phyloP scores from a whole-genome alignment of 495 filamentous ascomycete species.

The Penicillium alfredii region DNA sequence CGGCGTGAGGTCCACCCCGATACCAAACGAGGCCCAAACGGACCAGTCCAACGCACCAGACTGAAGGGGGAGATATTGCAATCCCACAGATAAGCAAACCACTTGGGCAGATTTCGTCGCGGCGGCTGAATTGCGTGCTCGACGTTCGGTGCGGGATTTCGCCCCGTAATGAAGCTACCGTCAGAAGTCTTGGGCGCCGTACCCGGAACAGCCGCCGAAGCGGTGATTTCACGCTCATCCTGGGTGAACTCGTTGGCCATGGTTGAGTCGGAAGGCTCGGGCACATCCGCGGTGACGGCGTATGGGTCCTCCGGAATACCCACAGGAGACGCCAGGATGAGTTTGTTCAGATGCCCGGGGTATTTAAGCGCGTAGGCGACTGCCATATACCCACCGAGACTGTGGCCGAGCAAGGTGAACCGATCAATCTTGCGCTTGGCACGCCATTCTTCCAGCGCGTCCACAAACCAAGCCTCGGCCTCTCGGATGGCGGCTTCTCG shows the following conservation, averaged over 20 bases:
- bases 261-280: conserved; percentile 64
- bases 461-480: conserved; percentile 93
- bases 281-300: conserved; percentile 74
- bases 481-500: conserved; percentile 76
- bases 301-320: conserved; percentile 94
- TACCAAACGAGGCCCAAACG: conserved; percentile 82
- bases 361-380: conserved; percentile 96
- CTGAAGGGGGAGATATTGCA: conserved; percentile 94
- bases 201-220: conserved; percentile 22
- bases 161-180: conserved; percentile 54
- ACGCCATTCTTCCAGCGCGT: conserved; percentile 94
- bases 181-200: conserved; percentile 41
- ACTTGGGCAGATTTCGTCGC: conserved; percentile 67
- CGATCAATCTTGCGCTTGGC: conserved; percentile 79
- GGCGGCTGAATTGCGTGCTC: conserved; percentile 34
- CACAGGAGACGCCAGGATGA: conserved; percentile 89
- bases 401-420: conserved; percentile 90
- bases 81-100: conserved; percentile 92
- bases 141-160: conserved; percentile 14
- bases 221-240: conserved; percentile 55
- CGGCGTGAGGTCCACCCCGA: conserved; percentile 92
- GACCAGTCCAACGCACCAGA: conserved; percentile 83
- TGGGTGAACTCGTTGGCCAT: conserved; percentile 68
- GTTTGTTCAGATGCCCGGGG: conserved; percentile 86
- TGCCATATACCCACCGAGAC: conserved; percentile 87